phyloP scores from a whole-genome alignment of 2,329 filamentous ascomycete species.

The Trichoderma semiorbis region DNA sequence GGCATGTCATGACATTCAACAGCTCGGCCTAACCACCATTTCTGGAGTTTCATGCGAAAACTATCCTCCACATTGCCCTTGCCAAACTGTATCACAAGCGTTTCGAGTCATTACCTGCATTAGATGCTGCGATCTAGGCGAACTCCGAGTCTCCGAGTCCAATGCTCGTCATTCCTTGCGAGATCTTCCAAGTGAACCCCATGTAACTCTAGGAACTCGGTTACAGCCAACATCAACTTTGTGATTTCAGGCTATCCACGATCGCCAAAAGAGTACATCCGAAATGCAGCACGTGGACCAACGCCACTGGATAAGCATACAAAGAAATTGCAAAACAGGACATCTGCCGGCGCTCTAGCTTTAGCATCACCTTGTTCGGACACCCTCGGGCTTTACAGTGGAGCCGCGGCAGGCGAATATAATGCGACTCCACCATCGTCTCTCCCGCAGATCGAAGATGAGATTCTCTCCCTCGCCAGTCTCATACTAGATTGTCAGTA shows the following conservation, averaged over 20 bases:
- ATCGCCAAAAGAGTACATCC: background rate
- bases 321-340: background rate
- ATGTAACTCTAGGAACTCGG: background rate
- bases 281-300: background rate
- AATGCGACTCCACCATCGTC: background rate
- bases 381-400: background rate
- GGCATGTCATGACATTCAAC: background rate
- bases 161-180: background rate
- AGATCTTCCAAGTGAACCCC: background rate
- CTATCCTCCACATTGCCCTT: background rate
- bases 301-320: background rate
- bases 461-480: background rate
- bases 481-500: constrained; percentile 48
- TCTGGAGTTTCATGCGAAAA: background rate
- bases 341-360: background rate
- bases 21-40: background rate
- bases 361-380: background rate
- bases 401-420: background rate
- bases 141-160: background rate
- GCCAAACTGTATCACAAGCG: background rate
- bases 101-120: background rate
- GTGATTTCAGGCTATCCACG: background rate
- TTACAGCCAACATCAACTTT: background rate
- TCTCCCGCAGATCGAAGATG: background rate
- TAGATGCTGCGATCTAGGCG: background rate